Evolutionary conservation across 2,329 filamentous ascomycete species (phyloP), one percentile per base, ranked within the genome.

Genomic region (Fusarium oligoseptatum): DNA sequence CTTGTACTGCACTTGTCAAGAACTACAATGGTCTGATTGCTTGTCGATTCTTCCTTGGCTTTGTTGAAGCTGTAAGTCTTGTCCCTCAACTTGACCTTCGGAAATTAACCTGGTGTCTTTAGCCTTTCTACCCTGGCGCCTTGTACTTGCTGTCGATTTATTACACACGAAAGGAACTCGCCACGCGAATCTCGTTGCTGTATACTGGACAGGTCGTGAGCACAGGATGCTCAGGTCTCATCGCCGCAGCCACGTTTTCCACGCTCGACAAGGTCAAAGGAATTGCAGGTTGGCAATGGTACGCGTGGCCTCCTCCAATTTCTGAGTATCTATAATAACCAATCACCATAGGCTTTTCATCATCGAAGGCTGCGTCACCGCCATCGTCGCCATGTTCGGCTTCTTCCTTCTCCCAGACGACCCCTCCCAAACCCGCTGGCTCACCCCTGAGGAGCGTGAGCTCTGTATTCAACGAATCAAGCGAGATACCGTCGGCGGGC

Each of bases 171-270:
- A 72, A 72, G 15, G 69, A 70, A 50, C 63, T 72, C 1, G 69
- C 67, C 3, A 72, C 69, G 6, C 67, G 69, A 8, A 70, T 72
- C 22, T 72, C 69, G 12, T 20, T 72, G 6, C 43, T 72, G 4
- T 72, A 72, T 17, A 70, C 69, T 6, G 66, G 60, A 4, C 60
- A 72, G 20, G 67, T 72, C 27, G 85, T 93, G 4, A 90, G 89
- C 3, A 91, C 91, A 2, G 91, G 91, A 1, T 93, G 93, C 76
- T 91, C 90, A 2, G 91, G 90, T 6, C 79, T 90, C 6, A 87
- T 90, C 32, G 86, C 87, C 1, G 88, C 88, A 2, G 88, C 91
- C 3, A 92, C 93, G 60, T 89, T 88, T 1, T 70, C 60, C 58
- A 72, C 67, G 2, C 64, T 74, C 3, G 65, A 71, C 15, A 83